These are phyloP conservation scores for Silene uniflora DNA, from an alignment of 148 eudicot genomes.

Conservation along the genomic window DNA sequence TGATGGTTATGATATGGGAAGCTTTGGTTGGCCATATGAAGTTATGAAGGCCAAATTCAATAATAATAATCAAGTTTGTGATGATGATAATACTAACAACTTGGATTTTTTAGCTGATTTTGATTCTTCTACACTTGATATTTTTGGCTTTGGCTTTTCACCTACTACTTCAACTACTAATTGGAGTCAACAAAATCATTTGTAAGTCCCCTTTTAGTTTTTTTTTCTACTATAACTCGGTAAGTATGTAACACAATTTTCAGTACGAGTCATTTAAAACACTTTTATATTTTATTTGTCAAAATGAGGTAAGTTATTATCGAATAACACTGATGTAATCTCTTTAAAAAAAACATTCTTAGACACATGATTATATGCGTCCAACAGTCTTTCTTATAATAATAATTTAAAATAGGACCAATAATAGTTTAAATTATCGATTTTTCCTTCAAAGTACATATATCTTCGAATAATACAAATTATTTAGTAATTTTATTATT, in stretches of 20 bases:
- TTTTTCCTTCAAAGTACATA: too few species aligned
- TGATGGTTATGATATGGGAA: constrained; percentile 28
- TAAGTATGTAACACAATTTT: background rate
- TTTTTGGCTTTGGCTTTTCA: constrained; percentile 43
- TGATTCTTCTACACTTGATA: constrained; percentile 39
- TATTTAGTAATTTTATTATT: too few species aligned
- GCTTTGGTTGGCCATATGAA: constrained; percentile 45
- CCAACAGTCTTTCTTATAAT: too few species aligned
- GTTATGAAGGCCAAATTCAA: constrained; percentile 32
- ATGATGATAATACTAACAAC: constrained; percentile 10
- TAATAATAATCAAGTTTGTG: constrained; percentile 29
- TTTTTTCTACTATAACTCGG: background rate
- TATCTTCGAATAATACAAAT: too few species aligned
- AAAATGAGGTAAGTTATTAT: too few species aligned
- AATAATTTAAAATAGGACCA: too few species aligned
- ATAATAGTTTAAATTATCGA: too few species aligned
- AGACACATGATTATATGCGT: too few species aligned
- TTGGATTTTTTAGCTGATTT: constrained; percentile 29
- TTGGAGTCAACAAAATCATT: constrained; percentile 50
- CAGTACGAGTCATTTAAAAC: background rate
- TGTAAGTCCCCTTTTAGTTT: constrained; percentile 37
- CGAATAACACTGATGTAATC: too few species aligned
- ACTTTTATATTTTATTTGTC: too few species aligned
- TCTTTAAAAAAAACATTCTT: too few species aligned
- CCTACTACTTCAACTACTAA: constrained; percentile 42